Evolutionary conservation across 164 flowering plant species (phyloP).

Genomic region (Vitis rotundifolia): DNA sequence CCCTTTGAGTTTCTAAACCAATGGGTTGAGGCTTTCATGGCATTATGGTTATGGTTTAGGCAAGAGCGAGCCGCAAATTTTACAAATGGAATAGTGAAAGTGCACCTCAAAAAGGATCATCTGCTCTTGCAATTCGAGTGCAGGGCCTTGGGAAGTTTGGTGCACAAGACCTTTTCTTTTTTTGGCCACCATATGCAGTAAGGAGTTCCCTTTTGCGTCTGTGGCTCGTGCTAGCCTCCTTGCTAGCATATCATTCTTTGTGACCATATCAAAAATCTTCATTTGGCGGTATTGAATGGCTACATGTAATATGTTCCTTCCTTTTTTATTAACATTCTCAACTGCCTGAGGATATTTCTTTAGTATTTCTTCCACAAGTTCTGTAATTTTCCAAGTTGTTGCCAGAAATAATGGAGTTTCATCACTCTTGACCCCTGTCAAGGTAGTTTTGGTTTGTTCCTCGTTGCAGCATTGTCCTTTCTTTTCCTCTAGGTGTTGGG

Average conservation of each 20-base stretch:
- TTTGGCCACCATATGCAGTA: constrained; percentile 14
- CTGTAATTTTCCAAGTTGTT: not conserved
- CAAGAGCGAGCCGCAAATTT: not conserved
- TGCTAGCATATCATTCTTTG: not conserved
- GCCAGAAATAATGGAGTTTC: constrained; percentile 21
- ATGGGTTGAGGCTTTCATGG: too few relatives aligned
- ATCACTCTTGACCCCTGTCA: not conserved
- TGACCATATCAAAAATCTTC: not conserved
- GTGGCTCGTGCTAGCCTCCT: not conserved
- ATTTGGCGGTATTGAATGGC: constrained; percentile 11
- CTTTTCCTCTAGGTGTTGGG: too few relatives aligned
- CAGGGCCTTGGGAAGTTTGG: not conserved
- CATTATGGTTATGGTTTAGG: too few relatives aligned
- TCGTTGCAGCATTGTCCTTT: not conserved
- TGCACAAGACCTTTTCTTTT: not conserved
- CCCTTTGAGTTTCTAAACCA: too few relatives aligned
- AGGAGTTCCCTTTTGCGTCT: constrained; percentile 4
- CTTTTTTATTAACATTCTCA: not conserved
- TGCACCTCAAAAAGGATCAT: constrained; percentile 8
- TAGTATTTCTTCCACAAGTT: constrained; percentile 12
- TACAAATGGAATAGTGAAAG: too few relatives aligned
- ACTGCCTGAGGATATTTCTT: constrained; percentile 10
- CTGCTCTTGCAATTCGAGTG: constrained; percentile 14
- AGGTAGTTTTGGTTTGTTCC: not conserved
- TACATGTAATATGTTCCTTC: constrained; percentile 14